These are phyloP conservation scores for Grosmannia clavigera DNA, from an alignment of 2,329 filamentous ascomycete species.

Conservation along the genomic window DNA sequence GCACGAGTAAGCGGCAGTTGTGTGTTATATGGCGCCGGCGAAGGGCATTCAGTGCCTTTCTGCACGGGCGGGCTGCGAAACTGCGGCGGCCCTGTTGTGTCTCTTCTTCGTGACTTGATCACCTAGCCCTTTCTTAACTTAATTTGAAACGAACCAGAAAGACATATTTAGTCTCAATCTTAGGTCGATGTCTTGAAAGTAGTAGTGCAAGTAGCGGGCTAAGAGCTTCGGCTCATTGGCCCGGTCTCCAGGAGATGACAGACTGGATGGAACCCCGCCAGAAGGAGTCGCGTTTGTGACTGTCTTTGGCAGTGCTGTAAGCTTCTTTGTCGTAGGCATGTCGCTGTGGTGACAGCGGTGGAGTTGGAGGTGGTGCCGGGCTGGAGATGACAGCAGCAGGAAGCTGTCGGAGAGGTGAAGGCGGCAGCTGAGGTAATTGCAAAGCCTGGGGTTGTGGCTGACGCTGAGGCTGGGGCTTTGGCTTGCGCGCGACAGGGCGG, in stretches of 20 bases:
- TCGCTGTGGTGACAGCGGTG: conserved; percentile 7
- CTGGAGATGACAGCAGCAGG: not conserved
- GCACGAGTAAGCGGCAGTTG: conserved; percentile 18
- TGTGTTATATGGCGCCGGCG: not conserved
- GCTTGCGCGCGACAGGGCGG: not conserved
- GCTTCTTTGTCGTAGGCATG: not conserved
- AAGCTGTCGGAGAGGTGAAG: not conserved
- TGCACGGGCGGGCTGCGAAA: not conserved
- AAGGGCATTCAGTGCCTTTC: not conserved
- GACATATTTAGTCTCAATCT: not conserved
- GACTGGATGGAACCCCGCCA: not conserved
- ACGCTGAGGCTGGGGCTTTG: not conserved
- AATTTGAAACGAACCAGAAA: not conserved
- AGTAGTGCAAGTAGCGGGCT: not conserved
- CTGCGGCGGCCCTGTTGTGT: not conserved
- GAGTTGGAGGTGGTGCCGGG: conserved; percentile 5
- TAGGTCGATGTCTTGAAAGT: not conserved
- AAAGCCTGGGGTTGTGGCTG: not conserved
- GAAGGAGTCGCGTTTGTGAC: not conserved
- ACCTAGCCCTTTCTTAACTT: not conserved
- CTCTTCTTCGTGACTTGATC: not conserved
- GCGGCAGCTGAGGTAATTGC: not conserved
- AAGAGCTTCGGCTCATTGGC: not conserved
- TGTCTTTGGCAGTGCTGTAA: not conserved
- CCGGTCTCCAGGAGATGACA: not conserved